phyloP scores from a whole-genome alignment of 2,329 filamentous ascomycete genomes.

The Domatiomyces globalis region DNA sequence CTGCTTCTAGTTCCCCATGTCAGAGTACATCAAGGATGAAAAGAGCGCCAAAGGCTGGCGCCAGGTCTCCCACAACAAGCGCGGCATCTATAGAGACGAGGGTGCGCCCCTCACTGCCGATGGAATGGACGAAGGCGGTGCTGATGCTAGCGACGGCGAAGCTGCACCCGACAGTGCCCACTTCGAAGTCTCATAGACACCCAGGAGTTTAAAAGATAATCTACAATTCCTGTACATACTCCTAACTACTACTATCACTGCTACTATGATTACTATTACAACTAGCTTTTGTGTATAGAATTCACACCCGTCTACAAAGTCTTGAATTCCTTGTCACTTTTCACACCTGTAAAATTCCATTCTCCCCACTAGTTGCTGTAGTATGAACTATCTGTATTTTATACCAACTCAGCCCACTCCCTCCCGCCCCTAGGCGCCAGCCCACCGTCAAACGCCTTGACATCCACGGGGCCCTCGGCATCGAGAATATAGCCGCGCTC shows the following conservation, averaged over 20 bases:
- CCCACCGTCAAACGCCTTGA: neutral
- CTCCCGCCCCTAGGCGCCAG: too few relatives aligned
- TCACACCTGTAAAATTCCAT: too few relatives aligned
- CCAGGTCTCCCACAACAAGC: slow-evolving; percentile 39
- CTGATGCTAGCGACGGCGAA: slow-evolving; percentile 21
- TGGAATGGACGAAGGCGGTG: slow-evolving; percentile 31
- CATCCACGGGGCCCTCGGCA: neutral
- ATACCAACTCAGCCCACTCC: neutral
- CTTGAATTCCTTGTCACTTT: too few relatives aligned
- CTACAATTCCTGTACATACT: neutral
- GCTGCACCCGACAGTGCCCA: neutral
- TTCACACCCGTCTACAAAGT: too few relatives aligned
- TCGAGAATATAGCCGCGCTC: slow-evolving; percentile 24
- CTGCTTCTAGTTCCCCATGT: slow-evolving; percentile 43
- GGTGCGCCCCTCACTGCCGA: slow-evolving; percentile 32
- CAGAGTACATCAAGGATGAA: slow-evolving; percentile 48
- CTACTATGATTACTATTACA: too few relatives aligned
- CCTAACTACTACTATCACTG: too few relatives aligned
- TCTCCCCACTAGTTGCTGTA: too few relatives aligned
- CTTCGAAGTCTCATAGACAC: neutral
- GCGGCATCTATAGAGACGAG: slow-evolving; percentile 27
- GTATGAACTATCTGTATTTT: neutral
- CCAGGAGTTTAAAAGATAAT: too few relatives aligned
- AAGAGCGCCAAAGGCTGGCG: slow-evolving; percentile 41
- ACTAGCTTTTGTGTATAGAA: too few relatives aligned